Conservation (phyloP, 1,284 basidiomycete genomes). For the Gastroboletus turbinatus region DNA sequence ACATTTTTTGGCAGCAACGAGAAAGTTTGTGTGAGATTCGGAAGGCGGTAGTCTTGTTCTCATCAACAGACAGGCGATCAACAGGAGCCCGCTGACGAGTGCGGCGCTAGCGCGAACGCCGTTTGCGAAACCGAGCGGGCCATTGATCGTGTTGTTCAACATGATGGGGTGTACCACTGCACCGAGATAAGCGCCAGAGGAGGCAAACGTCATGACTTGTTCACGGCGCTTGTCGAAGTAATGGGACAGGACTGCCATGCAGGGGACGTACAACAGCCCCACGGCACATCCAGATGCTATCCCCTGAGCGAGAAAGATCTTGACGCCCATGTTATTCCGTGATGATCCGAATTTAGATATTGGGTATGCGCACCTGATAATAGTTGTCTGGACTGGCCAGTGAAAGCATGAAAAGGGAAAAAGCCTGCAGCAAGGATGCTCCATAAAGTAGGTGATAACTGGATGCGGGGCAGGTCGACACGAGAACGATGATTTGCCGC, state of each 20-base stretch:
- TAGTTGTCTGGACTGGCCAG: constrained; percentile 32
- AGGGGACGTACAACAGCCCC: constrained; percentile 36
- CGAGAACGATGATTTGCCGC: not conserved
- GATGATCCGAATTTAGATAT: not conserved
- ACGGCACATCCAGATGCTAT: constrained; percentile 34
- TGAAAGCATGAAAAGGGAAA: constrained; percentile 41
- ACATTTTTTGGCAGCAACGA: constrained; percentile 21
- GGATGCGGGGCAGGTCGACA: not conserved
- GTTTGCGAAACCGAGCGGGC: constrained; percentile 30
- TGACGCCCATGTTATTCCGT: not conserved
- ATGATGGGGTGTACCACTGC: constrained; percentile 41
- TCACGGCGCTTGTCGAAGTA: constrained; percentile 35
- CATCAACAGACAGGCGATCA: constrained; percentile 33
- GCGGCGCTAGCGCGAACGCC: constrained; percentile 37
- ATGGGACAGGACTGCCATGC: constrained; percentile 38
- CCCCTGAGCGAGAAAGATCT: constrained; percentile 40
- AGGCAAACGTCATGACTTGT: constrained; percentile 36
- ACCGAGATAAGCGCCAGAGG: constrained; percentile 38
- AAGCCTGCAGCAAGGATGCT: constrained; percentile 30
- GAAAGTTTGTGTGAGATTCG: constrained; percentile 19
- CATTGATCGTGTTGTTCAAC: constrained; percentile 41
- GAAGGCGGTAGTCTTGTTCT: constrained; percentile 28
- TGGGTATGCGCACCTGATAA: constrained; percentile 31
- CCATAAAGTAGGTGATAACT: constrained; percentile 32
- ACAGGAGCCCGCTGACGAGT: constrained; percentile 29